Evolutionary conservation across 441 rosid genomes (phyloP).

Genomic region (Cnidoscolus chayamansa): DNA sequence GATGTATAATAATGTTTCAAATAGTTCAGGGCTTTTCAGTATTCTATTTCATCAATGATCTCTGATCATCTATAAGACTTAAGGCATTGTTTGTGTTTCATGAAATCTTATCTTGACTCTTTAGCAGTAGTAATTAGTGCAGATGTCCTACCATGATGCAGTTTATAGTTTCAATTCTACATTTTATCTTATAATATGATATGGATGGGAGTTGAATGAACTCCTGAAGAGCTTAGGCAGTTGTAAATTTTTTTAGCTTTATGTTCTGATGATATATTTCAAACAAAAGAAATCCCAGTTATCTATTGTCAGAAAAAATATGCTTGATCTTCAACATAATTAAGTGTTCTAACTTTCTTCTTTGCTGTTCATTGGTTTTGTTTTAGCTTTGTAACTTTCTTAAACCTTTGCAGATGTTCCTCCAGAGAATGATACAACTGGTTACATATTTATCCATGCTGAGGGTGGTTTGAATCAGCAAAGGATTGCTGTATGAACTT

Average conservation of each 20-base stretch:
- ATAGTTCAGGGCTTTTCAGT: conserved; percentile 1
- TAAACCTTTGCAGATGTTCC: conserved; percentile 65
- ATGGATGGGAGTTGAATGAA: neutral
- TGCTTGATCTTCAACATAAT: neutral
- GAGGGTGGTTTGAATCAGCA: conserved; percentile 99
- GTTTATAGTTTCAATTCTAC: neutral
- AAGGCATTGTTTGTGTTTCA: neutral
- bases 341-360: conserved; percentile 3
- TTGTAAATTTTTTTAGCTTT: conserved; percentile 2
- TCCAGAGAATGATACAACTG: conserved; percentile 87
- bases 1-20: neutral
- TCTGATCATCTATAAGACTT: neutral
- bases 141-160: neutral
- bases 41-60: neutral
- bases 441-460: conserved; percentile 94
- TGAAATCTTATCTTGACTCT: neutral
- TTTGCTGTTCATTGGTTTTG: neutral
- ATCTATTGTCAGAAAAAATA: neutral
- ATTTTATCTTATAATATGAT: neutral
- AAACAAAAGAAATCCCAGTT: neutral
- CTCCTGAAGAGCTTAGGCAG: neutral
- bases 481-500: conserved; percentile 80
- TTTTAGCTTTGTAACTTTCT: conserved; percentile 16
- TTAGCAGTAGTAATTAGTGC: neutral
- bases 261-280: neutral